Conservation (phyloP, 2,329 filamentous ascomycete genomes). For the Sclerotinia subarctica region DNA sequence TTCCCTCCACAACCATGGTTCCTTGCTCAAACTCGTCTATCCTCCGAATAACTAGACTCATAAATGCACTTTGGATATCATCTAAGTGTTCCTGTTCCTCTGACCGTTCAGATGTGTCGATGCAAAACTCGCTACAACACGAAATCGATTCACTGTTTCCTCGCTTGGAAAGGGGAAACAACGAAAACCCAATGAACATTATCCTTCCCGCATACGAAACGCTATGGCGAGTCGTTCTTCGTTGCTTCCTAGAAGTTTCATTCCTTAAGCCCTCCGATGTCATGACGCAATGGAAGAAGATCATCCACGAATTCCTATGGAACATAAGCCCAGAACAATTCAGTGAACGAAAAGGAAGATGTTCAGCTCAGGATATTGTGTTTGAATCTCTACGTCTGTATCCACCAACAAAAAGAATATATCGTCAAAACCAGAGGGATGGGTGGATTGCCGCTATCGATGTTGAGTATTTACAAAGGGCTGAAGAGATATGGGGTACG, state of each 20-base stretch:
- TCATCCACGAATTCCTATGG: background rate
- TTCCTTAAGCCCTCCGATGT: background rate
- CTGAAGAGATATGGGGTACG: slow-evolving; percentile 1
- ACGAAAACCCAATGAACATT: slow-evolving; percentile 21
- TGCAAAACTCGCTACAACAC: background rate
- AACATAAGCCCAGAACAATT: background rate
- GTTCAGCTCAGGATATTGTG: slow-evolving; percentile 6
- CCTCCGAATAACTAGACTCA: background rate
- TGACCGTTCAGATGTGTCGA: background rate
- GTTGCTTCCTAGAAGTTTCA: slow-evolving; percentile 18
- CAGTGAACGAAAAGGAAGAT: background rate
- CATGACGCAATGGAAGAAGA: background rate
- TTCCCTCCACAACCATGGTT: background rate
- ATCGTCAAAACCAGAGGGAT: slow-evolving; percentile 3
- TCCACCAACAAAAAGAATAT: slow-evolving; percentile 17
- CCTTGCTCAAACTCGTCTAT: background rate
- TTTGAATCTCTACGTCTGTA: slow-evolving; percentile 15
- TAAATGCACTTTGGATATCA: slow-evolving; percentile 17
- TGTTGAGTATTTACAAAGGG: slow-evolving; percentile 16
- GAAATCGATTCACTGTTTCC: slow-evolving; percentile 8
- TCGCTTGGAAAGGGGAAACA: background rate
- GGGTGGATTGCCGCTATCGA: background rate
- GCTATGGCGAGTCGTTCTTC: slow-evolving; percentile 22
- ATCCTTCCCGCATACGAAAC: slow-evolving; percentile 25
- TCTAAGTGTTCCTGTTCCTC: slow-evolving; percentile 8